These are phyloP conservation scores for Cladosporium colombiae DNA, from an alignment of 2,329 filamentous ascomycete species.

Conservation along the genomic window DNA sequence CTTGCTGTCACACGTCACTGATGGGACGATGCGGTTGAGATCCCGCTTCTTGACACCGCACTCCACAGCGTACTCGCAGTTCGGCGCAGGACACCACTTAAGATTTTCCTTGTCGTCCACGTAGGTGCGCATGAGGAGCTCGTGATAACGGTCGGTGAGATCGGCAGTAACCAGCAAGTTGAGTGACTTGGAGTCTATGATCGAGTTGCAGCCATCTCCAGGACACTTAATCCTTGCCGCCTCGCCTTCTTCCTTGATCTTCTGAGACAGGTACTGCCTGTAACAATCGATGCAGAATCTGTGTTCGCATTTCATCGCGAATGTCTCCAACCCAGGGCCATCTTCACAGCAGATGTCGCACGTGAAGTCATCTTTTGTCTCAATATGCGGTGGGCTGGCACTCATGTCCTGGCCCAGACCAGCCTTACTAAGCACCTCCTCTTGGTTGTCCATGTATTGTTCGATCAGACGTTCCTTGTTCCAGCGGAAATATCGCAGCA, in stretches of 20 bases:
- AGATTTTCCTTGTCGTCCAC: slow-evolving; percentile 95
- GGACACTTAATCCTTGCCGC: slow-evolving; percentile 94
- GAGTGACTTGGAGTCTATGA: slow-evolving; percentile 87
- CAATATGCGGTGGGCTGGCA: slow-evolving; percentile 62
- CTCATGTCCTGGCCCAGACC: slow-evolving; percentile 70
- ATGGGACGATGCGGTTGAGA: slow-evolving; percentile 80
- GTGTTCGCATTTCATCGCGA: slow-evolving; percentile 93
- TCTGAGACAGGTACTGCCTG: slow-evolving; percentile 83
- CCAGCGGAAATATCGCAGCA: slow-evolving; percentile 88
- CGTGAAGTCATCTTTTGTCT: slow-evolving; percentile 72
- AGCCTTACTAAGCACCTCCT: slow-evolving; percentile 78
- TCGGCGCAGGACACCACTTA: slow-evolving; percentile 98
- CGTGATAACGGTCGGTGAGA: slow-evolving; percentile 69
- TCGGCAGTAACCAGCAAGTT: slow-evolving; percentile 68
- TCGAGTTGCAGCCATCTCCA: slow-evolving; percentile 79
- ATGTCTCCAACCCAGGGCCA: slow-evolving; percentile 71
- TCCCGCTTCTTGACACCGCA: slow-evolving; percentile 87
- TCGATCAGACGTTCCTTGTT: slow-evolving; percentile 95
- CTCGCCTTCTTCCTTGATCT: slow-evolving; percentile 94
- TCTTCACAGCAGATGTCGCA: slow-evolving; percentile 99
- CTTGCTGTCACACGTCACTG: slow-evolving; percentile 81
- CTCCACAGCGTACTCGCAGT: slow-evolving; percentile 90
- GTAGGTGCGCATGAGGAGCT: slow-evolving; percentile 87
- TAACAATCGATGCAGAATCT: slow-evolving; percentile 94
- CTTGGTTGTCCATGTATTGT: slow-evolving; percentile 88